A percentile compares a stretch with the other conserved stretches of the same genome.
These are phyloP conservation scores for Podila epicladia DNA, from an alignment of 192 early-diverging fungal genomes.

Conservation along the genomic window DNA sequence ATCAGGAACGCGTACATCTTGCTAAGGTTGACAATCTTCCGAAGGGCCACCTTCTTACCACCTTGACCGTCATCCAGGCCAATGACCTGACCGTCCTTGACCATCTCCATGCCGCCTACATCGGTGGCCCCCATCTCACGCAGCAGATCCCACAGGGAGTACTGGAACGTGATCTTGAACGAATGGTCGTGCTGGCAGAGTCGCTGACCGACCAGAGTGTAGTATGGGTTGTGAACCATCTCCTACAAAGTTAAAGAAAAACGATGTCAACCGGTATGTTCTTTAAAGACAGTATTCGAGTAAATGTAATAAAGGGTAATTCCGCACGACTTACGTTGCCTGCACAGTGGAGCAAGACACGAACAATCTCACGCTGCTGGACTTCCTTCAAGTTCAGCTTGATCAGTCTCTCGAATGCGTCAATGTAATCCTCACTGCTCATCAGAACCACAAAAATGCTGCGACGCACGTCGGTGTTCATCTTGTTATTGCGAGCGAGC, in stretches of 20 bases:
- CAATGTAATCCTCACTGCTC: constrained; percentile 94
- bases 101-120: constrained; percentile 73
- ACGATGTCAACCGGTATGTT: no score
- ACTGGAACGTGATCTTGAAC: constrained; percentile 93
- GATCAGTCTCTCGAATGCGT: constrained; percentile 88
- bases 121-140: constrained; percentile 85
- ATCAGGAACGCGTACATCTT: constrained; percentile 89
- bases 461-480: constrained; percentile 96
- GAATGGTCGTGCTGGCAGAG: constrained; percentile 82
- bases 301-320: neutral
- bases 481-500: constrained; percentile 86
- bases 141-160: constrained; percentile 94
- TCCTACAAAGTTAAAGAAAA: constrained; percentile 60
- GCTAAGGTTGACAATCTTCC: constrained; percentile 83
- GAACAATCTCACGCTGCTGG: constrained; percentile 95
- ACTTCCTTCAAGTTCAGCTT: constrained; percentile 88
- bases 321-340: constrained; percentile 64
- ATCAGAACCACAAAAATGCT: constrained; percentile 94
- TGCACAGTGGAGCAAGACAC: constrained; percentile 92
- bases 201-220: constrained; percentile 83
- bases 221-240: constrained; percentile 93
- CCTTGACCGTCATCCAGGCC: constrained; percentile 43
- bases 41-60: constrained; percentile 63
- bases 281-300: neutral
- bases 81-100: constrained; percentile 42